A percentile compares a stretch with the other conserved stretches of the same genome.
These are phyloP conservation scores for Dryas drummondii DNA, from an alignment of 306 rosid genomes.

Conservation along the genomic window DNA sequence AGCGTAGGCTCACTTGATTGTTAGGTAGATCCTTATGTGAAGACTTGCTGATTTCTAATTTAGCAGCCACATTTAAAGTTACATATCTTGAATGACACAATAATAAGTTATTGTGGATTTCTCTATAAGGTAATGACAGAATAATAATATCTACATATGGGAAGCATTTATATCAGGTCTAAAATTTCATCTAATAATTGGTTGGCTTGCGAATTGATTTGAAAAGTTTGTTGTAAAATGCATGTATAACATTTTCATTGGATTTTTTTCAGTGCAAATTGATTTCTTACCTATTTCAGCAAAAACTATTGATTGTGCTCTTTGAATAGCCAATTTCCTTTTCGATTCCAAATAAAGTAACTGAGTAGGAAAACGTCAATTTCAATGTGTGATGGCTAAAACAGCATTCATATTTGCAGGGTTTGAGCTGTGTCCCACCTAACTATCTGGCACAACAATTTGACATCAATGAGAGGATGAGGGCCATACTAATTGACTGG, in stretches of 20 bases:
- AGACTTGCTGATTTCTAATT: not conserved
- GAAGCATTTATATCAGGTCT: slow-evolving; percentile 4
- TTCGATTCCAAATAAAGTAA: slow-evolving; percentile 2
- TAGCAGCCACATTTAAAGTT: not conserved
- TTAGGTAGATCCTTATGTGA: not conserved
- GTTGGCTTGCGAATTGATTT: not conserved
- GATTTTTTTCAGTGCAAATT: not conserved
- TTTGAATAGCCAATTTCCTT: slow-evolving; percentile 2
- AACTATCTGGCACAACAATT: slow-evolving; percentile 65
- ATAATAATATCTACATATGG: not conserved
- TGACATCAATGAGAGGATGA: slow-evolving; percentile 96
- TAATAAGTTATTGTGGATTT: not conserved
- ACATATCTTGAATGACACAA: not conserved
- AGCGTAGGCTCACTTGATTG: not conserved
- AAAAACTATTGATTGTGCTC: not conserved
- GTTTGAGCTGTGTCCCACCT: slow-evolving; percentile 56
- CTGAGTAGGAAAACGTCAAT: slow-evolving; percentile 1
- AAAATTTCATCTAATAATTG: not conserved
- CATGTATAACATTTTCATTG: not conserved
- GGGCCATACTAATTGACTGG: slow-evolving; percentile 94
- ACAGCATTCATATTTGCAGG: slow-evolving; percentile 42
- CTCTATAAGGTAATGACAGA: not conserved
- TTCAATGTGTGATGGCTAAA: slow-evolving; percentile 26
- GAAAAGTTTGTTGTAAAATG: not conserved
- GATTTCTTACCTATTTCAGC: slow-evolving; percentile 1